These are phyloP conservation scores for Geotrichum armillariae DNA, from an alignment of 1,139 yeast species.

Conservation along the genomic window DNA sequence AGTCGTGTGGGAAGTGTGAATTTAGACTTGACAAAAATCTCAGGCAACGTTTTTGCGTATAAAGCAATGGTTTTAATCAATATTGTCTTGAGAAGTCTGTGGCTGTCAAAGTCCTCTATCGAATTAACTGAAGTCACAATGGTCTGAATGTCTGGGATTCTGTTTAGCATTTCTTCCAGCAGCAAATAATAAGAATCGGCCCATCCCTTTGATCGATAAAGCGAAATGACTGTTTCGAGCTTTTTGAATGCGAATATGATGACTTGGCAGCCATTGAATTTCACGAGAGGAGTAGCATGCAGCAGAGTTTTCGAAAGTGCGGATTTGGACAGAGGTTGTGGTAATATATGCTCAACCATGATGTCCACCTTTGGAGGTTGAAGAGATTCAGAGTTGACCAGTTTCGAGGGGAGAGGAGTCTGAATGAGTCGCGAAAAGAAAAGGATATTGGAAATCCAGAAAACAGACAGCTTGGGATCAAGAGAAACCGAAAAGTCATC, in stretches of 20 bases:
- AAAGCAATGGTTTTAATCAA: slow-evolving; percentile 28
- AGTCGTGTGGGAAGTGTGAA: slow-evolving; percentile 28
- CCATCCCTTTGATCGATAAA: slow-evolving; percentile 48
- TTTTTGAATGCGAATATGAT: slow-evolving; percentile 57
- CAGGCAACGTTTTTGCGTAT: slow-evolving; percentile 30
- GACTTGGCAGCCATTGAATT: slow-evolving; percentile 65
- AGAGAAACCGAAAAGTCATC: slow-evolving; percentile 52
- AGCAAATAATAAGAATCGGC: slow-evolving; percentile 41
- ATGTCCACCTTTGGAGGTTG: slow-evolving; percentile 31
- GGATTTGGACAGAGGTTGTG: slow-evolving; percentile 62
- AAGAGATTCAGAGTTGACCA: slow-evolving; percentile 20
- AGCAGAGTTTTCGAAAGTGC: slow-evolving; percentile 61
- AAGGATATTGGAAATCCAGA: slow-evolving; percentile 77
- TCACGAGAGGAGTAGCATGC: slow-evolving; percentile 55
- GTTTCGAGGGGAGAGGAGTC: slow-evolving; percentile 50
- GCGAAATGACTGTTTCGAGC: slow-evolving; percentile 42
- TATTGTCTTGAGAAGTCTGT: slow-evolving; percentile 43
- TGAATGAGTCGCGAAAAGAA: slow-evolving; percentile 59
- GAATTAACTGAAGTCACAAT: slow-evolving; percentile 39
- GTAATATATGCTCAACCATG: slow-evolving; percentile 59
- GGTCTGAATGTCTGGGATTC: slow-evolving; percentile 52
- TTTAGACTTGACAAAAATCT: slow-evolving; percentile 23
- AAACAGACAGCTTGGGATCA: slow-evolving; percentile 72
- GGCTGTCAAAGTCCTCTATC: slow-evolving; percentile 33
- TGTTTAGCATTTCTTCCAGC: slow-evolving; percentile 40